Base-by-base conservation (phyloP, 208 protist species). In the Leptomonas seymouri region DNA sequence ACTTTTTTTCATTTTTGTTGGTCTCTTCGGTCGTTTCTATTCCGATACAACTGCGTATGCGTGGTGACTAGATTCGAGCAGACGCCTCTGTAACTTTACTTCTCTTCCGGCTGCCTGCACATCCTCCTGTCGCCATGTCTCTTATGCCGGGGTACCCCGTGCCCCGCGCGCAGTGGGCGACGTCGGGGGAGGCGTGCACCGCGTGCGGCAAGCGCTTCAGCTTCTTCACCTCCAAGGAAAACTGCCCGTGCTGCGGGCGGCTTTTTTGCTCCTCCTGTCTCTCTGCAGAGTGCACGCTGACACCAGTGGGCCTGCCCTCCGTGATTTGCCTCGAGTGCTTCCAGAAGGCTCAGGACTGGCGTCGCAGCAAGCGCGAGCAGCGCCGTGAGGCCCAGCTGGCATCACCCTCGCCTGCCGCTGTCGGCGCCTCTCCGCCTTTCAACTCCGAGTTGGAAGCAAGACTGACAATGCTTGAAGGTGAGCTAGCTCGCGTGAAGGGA, bases 181-280 rank as follows among this genome's bases (percentile, higher is more conserved):
- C 70, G 42, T 76, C 61, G 23, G 56, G 65, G 8, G 79, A 84
- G 44, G 66, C 44, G 53, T 93, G 88, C 59, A 60, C 79, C 2
- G 74, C 70, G 12, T 93, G 88, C 50, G 76, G 74, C 27, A 87
- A 87, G 67, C 74, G 56, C 16, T 88, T 93, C 41, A 78, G 72
- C 49, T 77, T 83, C 49, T 82, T 79, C 28, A 77, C 72, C 12
- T 69, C 74, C 25, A 91, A 87, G 55, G 42, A 69, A 15, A 88
- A 87, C 64, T 93, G 88, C 68, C 74, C 83, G 25, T 85, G 77
- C 58, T 93, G 88, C 57, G 83, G 82, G 2, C 75, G 76, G 23
- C 74, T 90, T 23, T 86, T 82, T 57, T 93, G 88, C 70, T 69
- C 82, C 15, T 71, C 84, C 45, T 93, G 88, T 59, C 74, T 93